Conservation (phyloP, 257 asterid species). For the Anisodus tanguticus region DNA sequence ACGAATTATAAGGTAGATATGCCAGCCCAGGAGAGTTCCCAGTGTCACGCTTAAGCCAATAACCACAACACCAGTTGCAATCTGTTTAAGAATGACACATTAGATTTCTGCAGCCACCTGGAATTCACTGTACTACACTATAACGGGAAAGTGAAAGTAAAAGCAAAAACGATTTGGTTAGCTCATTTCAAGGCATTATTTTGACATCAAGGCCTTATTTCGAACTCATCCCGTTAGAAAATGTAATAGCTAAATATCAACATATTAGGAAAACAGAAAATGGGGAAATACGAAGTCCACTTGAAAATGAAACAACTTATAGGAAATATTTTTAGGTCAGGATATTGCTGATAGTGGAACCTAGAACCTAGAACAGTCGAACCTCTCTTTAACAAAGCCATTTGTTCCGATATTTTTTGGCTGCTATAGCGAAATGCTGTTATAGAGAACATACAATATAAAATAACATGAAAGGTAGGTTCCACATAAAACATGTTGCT, state of each 20-base stretch:
- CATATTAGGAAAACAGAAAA: not conserved
- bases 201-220: not conserved
- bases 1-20: slow-evolving; percentile 72
- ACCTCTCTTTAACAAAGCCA: too few relatives aligned
- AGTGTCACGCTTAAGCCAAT: slow-evolving; percentile 58
- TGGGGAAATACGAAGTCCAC: not conserved
- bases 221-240: too few relatives aligned
- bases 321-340: not conserved
- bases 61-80: slow-evolving; percentile 45
- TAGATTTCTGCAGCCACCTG: not conserved
- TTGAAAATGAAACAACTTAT: not conserved
- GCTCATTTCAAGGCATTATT: too few relatives aligned
- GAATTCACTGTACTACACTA: not conserved
- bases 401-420: too few relatives aligned
- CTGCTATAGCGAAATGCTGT: too few relatives aligned
- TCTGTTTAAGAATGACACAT: slow-evolving; percentile 1
- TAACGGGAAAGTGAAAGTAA: not conserved
- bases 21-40: slow-evolving; percentile 82
- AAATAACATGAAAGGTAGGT: too few relatives aligned
- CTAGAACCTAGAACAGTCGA: not conserved
- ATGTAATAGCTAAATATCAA: not conserved
- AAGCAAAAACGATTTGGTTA: too few relatives aligned
- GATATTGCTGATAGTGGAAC: slow-evolving; percentile 7
- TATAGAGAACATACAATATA: too few relatives aligned
- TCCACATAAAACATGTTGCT: too few relatives aligned